phyloP scores from a whole-genome alignment of 208 protist genomes.

The Leishmania amazonensis region DNA sequence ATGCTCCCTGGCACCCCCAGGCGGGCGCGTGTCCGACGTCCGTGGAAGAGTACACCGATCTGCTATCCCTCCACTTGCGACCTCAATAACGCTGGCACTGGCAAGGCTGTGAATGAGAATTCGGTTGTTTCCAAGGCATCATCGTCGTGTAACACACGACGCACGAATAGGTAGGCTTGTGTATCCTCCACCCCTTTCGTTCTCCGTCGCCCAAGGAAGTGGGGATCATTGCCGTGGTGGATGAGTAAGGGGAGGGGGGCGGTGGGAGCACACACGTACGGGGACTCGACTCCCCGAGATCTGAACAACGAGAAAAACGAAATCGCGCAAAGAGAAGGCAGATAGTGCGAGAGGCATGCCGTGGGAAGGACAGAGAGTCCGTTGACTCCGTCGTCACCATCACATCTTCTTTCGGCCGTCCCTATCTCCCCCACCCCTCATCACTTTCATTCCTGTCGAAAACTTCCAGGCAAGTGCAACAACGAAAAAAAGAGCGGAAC shows the following conservation, averaged over 20 bases:
- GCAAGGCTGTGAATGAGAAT: background rate
- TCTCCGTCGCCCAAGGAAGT: background rate
- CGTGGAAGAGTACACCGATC: background rate
- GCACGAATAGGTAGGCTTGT: background rate
- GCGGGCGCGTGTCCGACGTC: background rate
- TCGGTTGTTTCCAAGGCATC: background rate
- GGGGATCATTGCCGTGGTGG: background rate
- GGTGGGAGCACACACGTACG: background rate
- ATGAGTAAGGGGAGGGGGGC: background rate
- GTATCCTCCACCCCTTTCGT: background rate
- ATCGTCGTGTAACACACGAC: background rate
- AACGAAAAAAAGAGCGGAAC: background rate
- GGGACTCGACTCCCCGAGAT: background rate
- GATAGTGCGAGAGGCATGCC: background rate
- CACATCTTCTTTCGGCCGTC: background rate
- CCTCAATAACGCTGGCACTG: background rate
- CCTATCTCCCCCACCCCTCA: background rate
- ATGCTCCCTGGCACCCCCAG: background rate
- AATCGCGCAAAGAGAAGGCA: background rate
- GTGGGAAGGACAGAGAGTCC: background rate
- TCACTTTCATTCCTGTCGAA: background rate
- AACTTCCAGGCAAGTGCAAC: background rate
- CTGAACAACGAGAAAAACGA: background rate
- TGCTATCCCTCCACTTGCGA: background rate
- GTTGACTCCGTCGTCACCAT: background rate